Evolutionary conservation across 1,284 basidiomycete species (phyloP), one percentile per base, ranked within the genome.

Genomic region (Violaceomyces palustris): DNA sequence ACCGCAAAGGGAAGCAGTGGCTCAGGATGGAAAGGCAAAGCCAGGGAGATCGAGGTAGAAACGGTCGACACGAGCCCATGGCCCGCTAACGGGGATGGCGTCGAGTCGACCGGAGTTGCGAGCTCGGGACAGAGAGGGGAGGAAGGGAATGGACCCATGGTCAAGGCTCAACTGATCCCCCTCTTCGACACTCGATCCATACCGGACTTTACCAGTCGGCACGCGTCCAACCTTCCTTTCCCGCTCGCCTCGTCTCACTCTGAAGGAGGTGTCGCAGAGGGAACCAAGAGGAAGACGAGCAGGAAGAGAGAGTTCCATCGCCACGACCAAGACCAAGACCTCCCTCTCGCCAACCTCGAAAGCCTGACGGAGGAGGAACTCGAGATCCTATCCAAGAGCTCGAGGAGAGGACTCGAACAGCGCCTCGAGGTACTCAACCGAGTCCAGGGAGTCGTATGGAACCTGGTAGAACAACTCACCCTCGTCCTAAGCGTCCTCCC

Each of bases 331-430:
- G 15, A 26, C 38, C 14, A 5, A 11, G 21, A 14, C 15, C 28
- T 22, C 33, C 12, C 25, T 36, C 42, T 35, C 47, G 45, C 21
- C 27, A 21, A 15, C 44, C 54, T 18, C 25, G 23, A 15, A 42
- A 22, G 9, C 42, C 31, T 51, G 17, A 14, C 21, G 15, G 35
- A 35, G 68, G 85, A 87, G 55, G 74, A 67, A 26, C 67, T 84
- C 23, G 6, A 25, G 3, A 9, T 5, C 11, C 43, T 50, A 29
- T 32, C 47, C 14, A 14, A 15, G 2, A 22, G 15, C 15, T 86
- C 85, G 17, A 77, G 86, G 35, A 84, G 86, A 60, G 84, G 84
- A 4, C 85, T 92, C 35, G 86, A 90, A 54, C 86, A 89, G 71
- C 79, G 88, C 45, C 75, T 92, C 48, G 77, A 82, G 31, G 79